A percentile compares a stretch with the other conserved stretches of the same genome.
Evolutionary conservation across 768 basidiomycete genomes (phyloP).

Genomic region (Daedaleopsis sinensis): DNA sequence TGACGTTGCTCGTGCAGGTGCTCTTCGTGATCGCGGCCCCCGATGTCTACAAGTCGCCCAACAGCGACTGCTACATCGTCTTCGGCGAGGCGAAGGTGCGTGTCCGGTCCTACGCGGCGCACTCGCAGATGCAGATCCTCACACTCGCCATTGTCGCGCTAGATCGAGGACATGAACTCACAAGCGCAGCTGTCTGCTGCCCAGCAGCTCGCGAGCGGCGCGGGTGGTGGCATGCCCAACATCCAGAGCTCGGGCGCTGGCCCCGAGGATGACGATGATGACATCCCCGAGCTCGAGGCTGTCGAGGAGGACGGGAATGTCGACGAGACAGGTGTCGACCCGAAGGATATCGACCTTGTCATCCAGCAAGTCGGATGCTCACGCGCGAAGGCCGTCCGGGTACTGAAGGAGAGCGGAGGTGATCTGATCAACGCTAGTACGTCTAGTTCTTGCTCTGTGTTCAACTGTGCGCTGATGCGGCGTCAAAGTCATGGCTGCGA

Average conservation of each 20-base stretch:
- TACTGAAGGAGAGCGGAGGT: constrained; percentile 87
- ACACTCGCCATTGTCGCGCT: not conserved
- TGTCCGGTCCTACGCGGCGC: not conserved
- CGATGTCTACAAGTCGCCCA: constrained; percentile 97
- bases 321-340: constrained; percentile 87
- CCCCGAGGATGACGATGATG: constrained; percentile 69
- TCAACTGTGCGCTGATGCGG: constrained; percentile 7
- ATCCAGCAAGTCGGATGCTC: constrained; percentile 90
- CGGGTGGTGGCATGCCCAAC: constrained; percentile 43
- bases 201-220: constrained; percentile 72
- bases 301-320: constrained; percentile 80
- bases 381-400: constrained; percentile 89
- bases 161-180: constrained; percentile 90
- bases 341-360: constrained; percentile 94
- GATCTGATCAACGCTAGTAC: constrained; percentile 96
- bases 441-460: constrained; percentile 38
- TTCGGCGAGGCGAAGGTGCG: constrained; percentile 94
- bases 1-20: constrained; percentile 46
- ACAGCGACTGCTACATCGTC: constrained; percentile 98
- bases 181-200: constrained; percentile 76
- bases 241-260: constrained; percentile 55
- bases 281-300: constrained; percentile 83
- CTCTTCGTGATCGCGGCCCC: constrained; percentile 92
- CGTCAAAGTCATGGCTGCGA: constrained; percentile 83
- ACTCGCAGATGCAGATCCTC: too few species aligned